Evolutionary conservation across 331 rosid genomes (phyloP).

Genomic region (Malus hybrid): DNA sequence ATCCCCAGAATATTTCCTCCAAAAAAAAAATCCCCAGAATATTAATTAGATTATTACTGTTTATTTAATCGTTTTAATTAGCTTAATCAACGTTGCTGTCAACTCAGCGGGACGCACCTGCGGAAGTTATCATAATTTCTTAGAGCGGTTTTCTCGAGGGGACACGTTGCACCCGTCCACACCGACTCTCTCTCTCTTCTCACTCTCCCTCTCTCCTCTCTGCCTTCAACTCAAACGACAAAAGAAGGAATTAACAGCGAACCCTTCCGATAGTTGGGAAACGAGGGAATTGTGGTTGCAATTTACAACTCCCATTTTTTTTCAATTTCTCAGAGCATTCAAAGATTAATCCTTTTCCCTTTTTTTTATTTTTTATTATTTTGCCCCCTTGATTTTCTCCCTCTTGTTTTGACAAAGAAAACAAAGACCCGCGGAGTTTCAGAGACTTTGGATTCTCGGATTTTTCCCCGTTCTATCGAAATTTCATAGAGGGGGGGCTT

Average conservation of each 20-base stretch:
- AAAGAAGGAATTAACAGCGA: not conserved
- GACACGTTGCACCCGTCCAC: conserved; percentile 25
- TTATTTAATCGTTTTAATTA: too few species aligned
- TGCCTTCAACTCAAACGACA: not conserved
- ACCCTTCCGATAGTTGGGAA: not conserved
- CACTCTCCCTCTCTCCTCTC: not conserved
- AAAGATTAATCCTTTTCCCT: not conserved
- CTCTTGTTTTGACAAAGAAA: not conserved
- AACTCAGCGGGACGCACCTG: not conserved
- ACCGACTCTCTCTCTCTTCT: not conserved
- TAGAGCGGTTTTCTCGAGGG: not conserved
- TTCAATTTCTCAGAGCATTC: not conserved
- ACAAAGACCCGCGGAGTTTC: conserved; percentile 8
- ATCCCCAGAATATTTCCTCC: too few species aligned
- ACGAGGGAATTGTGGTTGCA: conserved; percentile 7
- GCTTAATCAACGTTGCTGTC: too few species aligned
- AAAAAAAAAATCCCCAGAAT: too few species aligned
- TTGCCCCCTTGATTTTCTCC: not conserved
- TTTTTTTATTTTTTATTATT: not conserved
- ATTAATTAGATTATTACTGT: too few species aligned
- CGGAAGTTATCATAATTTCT: not conserved
- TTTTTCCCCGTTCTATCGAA: conserved; percentile 5
- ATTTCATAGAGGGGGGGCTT: not conserved
- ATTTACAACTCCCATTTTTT: not conserved
- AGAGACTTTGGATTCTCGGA: not conserved